Percentiles rank a stretch among this genome's conserved stretches.
Conservation (phyloP, 139 green algal species). For the Chlamydomonas urium region DNA sequence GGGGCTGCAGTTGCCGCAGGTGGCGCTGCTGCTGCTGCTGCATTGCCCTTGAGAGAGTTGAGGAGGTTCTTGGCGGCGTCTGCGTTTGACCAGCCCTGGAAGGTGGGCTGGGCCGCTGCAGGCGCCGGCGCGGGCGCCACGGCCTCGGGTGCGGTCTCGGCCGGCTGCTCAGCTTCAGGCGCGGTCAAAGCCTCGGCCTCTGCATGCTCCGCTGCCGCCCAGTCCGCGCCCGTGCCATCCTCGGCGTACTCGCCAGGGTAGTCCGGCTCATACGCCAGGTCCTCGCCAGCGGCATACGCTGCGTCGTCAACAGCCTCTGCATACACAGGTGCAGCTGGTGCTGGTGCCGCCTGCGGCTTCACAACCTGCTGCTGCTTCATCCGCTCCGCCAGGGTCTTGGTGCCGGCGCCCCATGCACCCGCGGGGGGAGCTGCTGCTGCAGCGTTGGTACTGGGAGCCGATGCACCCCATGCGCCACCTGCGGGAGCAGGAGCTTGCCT, state of each 20-base stretch:
- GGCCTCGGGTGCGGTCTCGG: neutral
- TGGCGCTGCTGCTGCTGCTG: neutral
- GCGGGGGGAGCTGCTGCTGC: neutral
- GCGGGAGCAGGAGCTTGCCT: neutral
- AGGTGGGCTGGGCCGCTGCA: neutral
- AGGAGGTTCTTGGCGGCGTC: constrained; percentile 12
- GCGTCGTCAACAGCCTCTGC: neutral
- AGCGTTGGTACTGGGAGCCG: neutral
- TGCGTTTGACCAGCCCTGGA: neutral
- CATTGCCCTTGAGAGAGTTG: constrained; percentile 1
- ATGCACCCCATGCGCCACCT: neutral
- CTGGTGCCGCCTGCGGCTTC: neutral
- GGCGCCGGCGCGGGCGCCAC: neutral
- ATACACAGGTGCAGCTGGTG: neutral
- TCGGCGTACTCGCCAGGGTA: too few species aligned
- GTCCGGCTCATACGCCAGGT: too few species aligned
- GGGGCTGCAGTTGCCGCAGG: too few species aligned
- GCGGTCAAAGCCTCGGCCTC: too few species aligned
- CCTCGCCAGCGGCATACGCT: too few species aligned
- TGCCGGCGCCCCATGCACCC: constrained; percentile 7
- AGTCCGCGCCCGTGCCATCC: too few species aligned
- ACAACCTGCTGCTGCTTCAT: neutral
- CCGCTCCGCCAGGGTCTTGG: constrained; percentile 13
- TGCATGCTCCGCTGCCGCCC: too few species aligned
- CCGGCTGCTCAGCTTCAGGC: neutral